Conservation (phyloP, 140 eudicot species). For the Flaveria floridana region DNA sequence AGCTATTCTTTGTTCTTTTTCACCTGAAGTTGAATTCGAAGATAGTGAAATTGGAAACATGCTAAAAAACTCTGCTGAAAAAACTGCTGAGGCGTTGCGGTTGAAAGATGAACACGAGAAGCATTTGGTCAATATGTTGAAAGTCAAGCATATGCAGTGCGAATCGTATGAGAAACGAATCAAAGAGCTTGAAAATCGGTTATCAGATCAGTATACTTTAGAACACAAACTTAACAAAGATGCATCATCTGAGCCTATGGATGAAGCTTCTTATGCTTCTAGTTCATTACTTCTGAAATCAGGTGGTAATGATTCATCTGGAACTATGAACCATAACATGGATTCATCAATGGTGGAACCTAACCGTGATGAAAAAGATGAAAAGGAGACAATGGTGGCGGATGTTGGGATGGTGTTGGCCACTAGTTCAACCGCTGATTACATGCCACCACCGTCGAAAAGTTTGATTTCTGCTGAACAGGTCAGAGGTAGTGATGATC, state of each 20-base stretch:
- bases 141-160: too few species aligned
- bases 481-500: constrained; percentile 38
- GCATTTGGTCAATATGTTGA: too few species aligned
- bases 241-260: too few species aligned
- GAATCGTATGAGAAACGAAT: too few species aligned
- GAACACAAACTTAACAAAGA: too few species aligned
- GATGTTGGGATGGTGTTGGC: constrained; percentile 51
- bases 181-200: too few species aligned
- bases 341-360: constrained; percentile 90
- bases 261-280: too few species aligned
- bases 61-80: constrained; percentile 63
- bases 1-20: constrained; percentile 63
- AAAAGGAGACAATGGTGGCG: constrained; percentile 36
- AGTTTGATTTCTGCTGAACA: constrained; percentile 39
- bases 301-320: constrained; percentile 3
- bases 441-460: constrained; percentile 47
- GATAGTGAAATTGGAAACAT: constrained; percentile 56
- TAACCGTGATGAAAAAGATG: constrained; percentile 59
- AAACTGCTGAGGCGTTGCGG: constrained; percentile 83
- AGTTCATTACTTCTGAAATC: too few species aligned
- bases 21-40: constrained; percentile 60
- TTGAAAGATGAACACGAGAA: constrained; percentile 72
- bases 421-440: constrained; percentile 60
- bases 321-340: constrained; percentile 48
- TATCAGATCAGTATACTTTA: too few species aligned